phyloP scores from a whole-genome alignment of 345 rosid genomes.

The Barbarea vulgaris region DNA sequence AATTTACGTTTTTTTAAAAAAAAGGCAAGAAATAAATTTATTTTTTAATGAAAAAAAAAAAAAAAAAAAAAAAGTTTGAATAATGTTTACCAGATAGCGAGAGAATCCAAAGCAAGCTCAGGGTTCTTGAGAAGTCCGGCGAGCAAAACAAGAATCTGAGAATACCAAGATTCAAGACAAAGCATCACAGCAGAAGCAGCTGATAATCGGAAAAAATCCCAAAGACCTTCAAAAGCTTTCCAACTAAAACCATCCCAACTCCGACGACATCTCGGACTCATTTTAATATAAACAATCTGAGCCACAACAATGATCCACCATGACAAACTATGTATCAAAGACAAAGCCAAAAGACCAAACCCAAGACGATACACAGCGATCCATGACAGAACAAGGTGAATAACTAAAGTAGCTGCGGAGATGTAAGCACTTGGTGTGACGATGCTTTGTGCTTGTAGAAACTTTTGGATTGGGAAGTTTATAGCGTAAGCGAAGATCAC shows the following conservation, averaged over 20 bases:
- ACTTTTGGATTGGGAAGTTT: conserved; percentile 70
- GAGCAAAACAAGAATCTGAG: conserved; percentile 58
- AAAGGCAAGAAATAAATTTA: background rate
- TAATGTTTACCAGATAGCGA: conserved; percentile 55
- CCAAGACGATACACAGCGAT: conserved; percentile 52
- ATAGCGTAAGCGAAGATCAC: conserved; percentile 68
- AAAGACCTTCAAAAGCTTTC: conserved; percentile 57
- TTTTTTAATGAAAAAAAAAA: background rate
- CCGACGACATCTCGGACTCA: conserved; percentile 48
- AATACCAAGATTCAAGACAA: conserved; percentile 65
- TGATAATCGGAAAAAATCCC: conserved; percentile 59
- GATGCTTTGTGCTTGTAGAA: conserved; percentile 66
- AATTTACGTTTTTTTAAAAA: background rate
- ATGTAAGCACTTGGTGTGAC: conserved; percentile 71
- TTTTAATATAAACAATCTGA: conserved; percentile 58
- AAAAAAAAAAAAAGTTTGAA: background rate
- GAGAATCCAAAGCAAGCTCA: conserved; percentile 61
- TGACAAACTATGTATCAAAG: conserved; percentile 55
- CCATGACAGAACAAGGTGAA: conserved; percentile 58
- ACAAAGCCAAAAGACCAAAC: conserved; percentile 51
- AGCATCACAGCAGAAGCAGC: conserved; percentile 69
- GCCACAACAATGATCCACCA: conserved; percentile 66
- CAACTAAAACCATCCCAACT: conserved; percentile 61
- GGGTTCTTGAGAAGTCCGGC: conserved; percentile 67
- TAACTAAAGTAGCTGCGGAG: conserved; percentile 45